Conservation (phyloP, 495 filamentous ascomycete genomes). For the Penicillium macrosclerotiorum region DNA sequence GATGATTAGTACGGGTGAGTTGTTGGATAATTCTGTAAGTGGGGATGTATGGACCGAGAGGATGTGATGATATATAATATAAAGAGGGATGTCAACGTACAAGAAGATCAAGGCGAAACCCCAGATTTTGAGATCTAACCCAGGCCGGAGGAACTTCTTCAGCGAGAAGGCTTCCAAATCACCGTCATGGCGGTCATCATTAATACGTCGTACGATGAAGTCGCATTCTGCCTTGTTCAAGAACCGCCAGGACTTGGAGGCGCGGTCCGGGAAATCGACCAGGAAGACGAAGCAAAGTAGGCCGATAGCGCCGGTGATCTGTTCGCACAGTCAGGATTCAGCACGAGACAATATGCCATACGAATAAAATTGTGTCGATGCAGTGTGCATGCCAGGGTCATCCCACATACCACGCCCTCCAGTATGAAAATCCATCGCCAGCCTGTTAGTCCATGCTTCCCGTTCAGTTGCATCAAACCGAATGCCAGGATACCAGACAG, state of each 20-base stretch:
- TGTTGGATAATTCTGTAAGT: too few species aligned
- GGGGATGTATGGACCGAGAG: too few species aligned
- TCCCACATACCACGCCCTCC: conserved; percentile 46
- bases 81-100: conserved; percentile 14
- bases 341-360: too few species aligned
- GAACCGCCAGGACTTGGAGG: conserved; percentile 53
- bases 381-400: too few species aligned
- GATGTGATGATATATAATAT: too few species aligned
- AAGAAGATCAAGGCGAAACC: conserved; percentile 59
- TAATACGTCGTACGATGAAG: conserved; percentile 58
- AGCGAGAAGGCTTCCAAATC: conserved; percentile 49
- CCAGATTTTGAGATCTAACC: conserved; percentile 59
- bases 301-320: conserved; percentile 44
- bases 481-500: conserved; percentile 64
- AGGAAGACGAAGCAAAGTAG: conserved; percentile 49
- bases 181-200: conserved; percentile 58
- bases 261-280: conserved; percentile 59
- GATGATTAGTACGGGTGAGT: neutral
- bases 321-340: neutral
- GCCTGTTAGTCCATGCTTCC: conserved; percentile 45
- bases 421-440: conserved; percentile 69
- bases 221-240: conserved; percentile 46
- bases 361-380: too few species aligned
- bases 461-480: conserved; percentile 59
- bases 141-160: conserved; percentile 46